These are phyloP conservation scores for Erysiphe pulchra DNA, from an alignment of 2,329 filamentous ascomycete species.

Conservation along the genomic window DNA sequence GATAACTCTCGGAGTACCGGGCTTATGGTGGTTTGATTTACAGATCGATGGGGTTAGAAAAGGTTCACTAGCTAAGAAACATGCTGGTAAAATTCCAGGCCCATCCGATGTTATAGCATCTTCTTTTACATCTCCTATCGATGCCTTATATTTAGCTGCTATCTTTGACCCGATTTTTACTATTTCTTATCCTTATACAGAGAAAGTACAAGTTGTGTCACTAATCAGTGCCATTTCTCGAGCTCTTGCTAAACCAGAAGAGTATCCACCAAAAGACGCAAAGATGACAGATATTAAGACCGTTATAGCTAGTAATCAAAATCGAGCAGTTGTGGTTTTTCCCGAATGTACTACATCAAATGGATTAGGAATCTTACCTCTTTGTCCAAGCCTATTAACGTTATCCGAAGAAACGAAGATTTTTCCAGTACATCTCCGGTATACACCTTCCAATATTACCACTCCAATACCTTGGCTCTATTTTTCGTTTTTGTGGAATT, in stretches of 20 bases:
- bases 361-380: slow-evolving; percentile 64
- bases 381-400: slow-evolving; percentile 51
- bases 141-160: slow-evolving; percentile 78
- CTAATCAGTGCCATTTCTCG: slow-evolving; percentile 50
- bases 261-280: slow-evolving; percentile 19
- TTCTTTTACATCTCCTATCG: slow-evolving; percentile 78
- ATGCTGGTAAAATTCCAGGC: slow-evolving; percentile 47
- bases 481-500: slow-evolving; percentile 53
- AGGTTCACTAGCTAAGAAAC: slow-evolving; percentile 58
- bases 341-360: slow-evolving; percentile 91
- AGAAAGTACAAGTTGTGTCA: slow-evolving; percentile 49
- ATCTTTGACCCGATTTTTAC: slow-evolving; percentile 95
- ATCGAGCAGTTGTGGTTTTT: slow-evolving; percentile 61
- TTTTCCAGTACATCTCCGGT: slow-evolving; percentile 75
- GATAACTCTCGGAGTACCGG: slow-evolving; percentile 66
- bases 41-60: slow-evolving; percentile 91
- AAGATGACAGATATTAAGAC: slow-evolving; percentile 33
- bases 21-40: slow-evolving; percentile 97
- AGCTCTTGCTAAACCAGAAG: slow-evolving; percentile 36
- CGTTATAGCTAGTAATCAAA: slow-evolving; percentile 41
- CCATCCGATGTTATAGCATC: slow-evolving; percentile 64
- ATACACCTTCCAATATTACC: slow-evolving; percentile 70
- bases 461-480: slow-evolving; percentile 64
- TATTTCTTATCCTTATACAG: slow-evolving; percentile 49
- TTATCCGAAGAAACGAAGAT: slow-evolving; percentile 44